phyloP scores from a whole-genome alignment of 1,284 basidiomycete genomes.

The Tilletia indica region DNA sequence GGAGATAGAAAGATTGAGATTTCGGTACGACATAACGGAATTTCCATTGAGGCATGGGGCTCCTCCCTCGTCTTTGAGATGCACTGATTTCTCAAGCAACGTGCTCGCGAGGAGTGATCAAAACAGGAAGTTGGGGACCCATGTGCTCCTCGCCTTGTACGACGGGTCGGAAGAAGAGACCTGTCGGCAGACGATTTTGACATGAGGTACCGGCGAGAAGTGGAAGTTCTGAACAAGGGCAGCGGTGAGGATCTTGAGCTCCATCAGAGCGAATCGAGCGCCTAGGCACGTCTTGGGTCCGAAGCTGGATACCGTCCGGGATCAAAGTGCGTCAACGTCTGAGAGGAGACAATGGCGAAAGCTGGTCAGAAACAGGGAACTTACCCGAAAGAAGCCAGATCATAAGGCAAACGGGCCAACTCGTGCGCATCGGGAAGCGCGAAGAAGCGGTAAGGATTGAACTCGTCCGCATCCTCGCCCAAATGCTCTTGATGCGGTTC shows the following conservation, averaged over 20 bases:
- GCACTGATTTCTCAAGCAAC: no score
- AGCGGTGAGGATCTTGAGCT: not conserved
- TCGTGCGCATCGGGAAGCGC: not conserved
- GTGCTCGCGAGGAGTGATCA: not conserved
- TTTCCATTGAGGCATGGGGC: no score
- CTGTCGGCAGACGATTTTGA: not conserved
- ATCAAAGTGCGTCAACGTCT: no score
- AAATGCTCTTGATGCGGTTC: not conserved
- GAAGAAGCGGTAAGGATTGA: not conserved
- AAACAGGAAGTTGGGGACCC: not conserved
- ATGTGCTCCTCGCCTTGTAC: not conserved
- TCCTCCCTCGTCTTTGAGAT: no score
- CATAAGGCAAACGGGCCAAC: not conserved
- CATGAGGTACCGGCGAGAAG: not conserved
- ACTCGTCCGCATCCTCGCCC: not conserved
- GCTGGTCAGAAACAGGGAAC: not conserved
- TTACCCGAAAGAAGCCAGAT: not conserved
- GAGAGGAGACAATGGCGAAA: not conserved
- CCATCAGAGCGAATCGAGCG: not conserved
- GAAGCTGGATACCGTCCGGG: not conserved
- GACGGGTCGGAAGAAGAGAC: not conserved
- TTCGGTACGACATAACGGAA: no score
- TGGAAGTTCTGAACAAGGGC: not conserved
- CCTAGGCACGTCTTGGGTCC: constrained; percentile 7
- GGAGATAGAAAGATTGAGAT: no score